Conservation (phyloP, 345 rosid genomes). For the Boechera divaricarpa region DNA sequence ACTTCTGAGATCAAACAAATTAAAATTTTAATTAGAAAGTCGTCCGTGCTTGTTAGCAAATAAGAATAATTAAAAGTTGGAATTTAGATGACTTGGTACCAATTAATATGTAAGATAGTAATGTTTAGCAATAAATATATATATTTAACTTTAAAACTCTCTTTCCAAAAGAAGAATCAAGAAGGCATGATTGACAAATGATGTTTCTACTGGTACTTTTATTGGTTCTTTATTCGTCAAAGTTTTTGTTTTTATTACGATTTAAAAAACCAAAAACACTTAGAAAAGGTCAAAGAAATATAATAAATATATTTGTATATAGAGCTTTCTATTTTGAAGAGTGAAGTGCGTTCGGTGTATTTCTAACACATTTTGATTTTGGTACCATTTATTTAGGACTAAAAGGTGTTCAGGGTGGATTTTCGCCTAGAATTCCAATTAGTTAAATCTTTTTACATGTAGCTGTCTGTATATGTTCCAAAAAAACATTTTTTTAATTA, state of each 20-base stretch:
- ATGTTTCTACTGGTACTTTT: slow-evolving; percentile 23
- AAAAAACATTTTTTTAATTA: background rate
- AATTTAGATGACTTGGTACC: slow-evolving; percentile 34
- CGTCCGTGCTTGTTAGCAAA: slow-evolving; percentile 18
- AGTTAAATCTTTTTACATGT: background rate
- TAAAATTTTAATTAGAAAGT: background rate
- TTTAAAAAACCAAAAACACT: slow-evolving; percentile 7
- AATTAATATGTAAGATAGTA: slow-evolving; percentile 14
- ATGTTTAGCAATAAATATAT: background rate
- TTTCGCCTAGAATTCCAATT: slow-evolving; percentile 27
- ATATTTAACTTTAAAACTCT: background rate
- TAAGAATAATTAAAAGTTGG: slow-evolving; percentile 19
- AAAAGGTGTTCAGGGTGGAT: slow-evolving; percentile 24
- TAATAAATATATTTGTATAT: background rate
- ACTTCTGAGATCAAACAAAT: background rate
- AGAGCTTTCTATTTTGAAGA: slow-evolving; percentile 14
- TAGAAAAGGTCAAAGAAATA: slow-evolving; percentile 31
- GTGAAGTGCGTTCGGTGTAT: slow-evolving; percentile 41
- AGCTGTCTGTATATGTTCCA: background rate
- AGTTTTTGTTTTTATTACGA: background rate
- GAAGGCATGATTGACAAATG: slow-evolving; percentile 42
- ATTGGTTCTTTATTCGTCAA: slow-evolving; percentile 38
- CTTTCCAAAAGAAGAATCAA: slow-evolving; percentile 39
- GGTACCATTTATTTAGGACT: slow-evolving; percentile 30
- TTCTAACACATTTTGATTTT: slow-evolving; percentile 23